Percentiles rank a stretch among this genome's conserved stretches.
phyloP scores from a whole-genome alignment of 805 yeast species.

The Ogataea populi-albae region DNA sequence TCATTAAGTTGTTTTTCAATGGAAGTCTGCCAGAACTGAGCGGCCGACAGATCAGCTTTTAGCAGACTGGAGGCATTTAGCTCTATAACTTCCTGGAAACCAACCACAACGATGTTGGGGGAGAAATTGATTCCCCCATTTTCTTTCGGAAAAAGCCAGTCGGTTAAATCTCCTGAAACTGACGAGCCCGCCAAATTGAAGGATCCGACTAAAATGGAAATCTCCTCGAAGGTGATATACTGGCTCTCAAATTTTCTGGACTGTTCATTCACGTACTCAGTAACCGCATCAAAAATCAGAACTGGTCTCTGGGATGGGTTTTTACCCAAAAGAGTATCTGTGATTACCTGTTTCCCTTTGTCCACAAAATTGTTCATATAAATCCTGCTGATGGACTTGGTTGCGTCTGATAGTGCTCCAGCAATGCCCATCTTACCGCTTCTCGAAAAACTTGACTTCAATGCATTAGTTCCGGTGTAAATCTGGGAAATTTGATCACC shows the following conservation, averaged over 20 bases:
- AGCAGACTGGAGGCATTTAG: constrained; percentile 87
- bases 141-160: constrained; percentile 80
- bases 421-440: constrained; percentile 96
- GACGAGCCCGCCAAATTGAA: constrained; percentile 80
- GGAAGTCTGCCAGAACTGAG: constrained; percentile 73
- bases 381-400: constrained; percentile 91
- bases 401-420: constrained; percentile 95
- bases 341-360: constrained; percentile 83
- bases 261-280: constrained; percentile 74
- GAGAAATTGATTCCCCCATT: constrained; percentile 44
- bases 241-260: constrained; percentile 46
- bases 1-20: constrained; percentile 61
- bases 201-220: constrained; percentile 76
- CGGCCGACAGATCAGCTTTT: constrained; percentile 77
- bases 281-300: constrained; percentile 79
- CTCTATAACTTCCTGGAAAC: constrained; percentile 93
- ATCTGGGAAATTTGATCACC: constrained; percentile 96
- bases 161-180: constrained; percentile 53
- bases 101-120: constrained; percentile 86
- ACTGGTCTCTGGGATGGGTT: constrained; percentile 71
- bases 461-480: constrained; percentile 96
- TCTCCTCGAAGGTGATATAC: constrained; percentile 59
- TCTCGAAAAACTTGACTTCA: constrained; percentile 90
- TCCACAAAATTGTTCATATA: constrained; percentile 96
- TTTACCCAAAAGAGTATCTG: constrained; percentile 82